Percentiles rank a stretch among this genome's conserved stretches.
Evolutionary conservation across 768 basidiomycete genomes (phyloP).

Genomic region (button mushroom (Agaricus bisporus)): DNA sequence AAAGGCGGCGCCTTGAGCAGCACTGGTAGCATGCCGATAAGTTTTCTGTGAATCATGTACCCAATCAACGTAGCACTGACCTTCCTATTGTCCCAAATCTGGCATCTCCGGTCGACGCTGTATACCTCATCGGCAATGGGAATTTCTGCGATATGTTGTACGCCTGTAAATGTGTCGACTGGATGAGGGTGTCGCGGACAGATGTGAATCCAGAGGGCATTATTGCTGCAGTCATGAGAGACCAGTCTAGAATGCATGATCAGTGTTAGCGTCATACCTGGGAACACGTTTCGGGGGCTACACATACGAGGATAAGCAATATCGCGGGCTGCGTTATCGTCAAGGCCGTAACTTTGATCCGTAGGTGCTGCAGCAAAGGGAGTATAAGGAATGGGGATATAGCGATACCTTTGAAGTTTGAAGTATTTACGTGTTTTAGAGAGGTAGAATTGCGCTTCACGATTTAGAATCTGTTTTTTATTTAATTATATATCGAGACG

Average conservation of each 20-base stretch:
- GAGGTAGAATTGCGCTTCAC: constrained; percentile 13
- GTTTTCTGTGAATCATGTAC: background rate
- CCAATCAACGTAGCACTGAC: background rate
- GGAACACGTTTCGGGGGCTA: background rate
- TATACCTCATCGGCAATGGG: constrained; percentile 21
- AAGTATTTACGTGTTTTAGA: background rate
- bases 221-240: constrained; percentile 41
- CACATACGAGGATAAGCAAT: constrained; percentile 11
- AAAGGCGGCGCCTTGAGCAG: constrained; percentile 27
- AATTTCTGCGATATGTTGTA: constrained; percentile 14
- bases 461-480: constrained; percentile 1
- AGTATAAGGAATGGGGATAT: background rate
- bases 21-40: constrained; percentile 10
- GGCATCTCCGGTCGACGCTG: constrained; percentile 13
- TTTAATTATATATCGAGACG: no score
- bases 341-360: constrained; percentile 15
- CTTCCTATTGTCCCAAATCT: constrained; percentile 9
- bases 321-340: constrained; percentile 13
- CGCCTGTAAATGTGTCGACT: constrained; percentile 14
- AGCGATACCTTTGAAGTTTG: background rate
- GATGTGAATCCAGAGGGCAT: constrained; percentile 20
- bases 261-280: background rate
- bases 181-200: constrained; percentile 33
- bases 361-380: background rate
- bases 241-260: constrained; percentile 33